Conservation (phyloP, 75 land plant species). For the Cupressus sempervirens region DNA sequence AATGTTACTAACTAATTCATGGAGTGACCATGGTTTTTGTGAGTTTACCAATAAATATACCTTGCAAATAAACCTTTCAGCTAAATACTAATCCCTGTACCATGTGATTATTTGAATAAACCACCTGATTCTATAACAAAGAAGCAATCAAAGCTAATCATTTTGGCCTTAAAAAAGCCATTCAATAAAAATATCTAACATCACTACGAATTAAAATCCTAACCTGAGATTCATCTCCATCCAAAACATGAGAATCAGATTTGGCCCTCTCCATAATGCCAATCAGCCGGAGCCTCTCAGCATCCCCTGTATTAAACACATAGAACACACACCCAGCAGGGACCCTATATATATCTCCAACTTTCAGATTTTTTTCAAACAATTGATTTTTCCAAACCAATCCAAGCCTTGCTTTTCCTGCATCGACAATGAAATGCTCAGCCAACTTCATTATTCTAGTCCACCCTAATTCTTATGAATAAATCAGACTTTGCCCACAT, state of each 20-base stretch:
- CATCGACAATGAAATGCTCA: neutral
- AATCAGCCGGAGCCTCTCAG: constrained; percentile 3
- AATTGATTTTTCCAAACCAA: neutral
- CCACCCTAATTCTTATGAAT: neutral
- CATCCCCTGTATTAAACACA: constrained; percentile 2
- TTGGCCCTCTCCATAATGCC: neutral
- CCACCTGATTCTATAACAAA: neutral
- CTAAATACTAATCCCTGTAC: neutral
- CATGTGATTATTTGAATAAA: neutral
- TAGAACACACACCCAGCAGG: constrained; percentile 5
- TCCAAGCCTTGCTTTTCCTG: constrained; percentile 8
- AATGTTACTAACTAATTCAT: neutral
- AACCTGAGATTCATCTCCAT: constrained; percentile 5
- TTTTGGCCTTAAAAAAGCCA: neutral
- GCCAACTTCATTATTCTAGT: too few relatives aligned
- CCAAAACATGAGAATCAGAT: neutral
- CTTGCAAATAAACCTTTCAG: neutral
- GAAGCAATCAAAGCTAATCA: neutral
- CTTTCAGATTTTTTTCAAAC: neutral
- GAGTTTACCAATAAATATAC: neutral
- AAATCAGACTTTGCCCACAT: neutral
- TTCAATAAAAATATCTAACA: neutral
- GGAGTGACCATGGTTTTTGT: neutral
- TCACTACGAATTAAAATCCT: neutral
- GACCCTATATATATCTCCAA: constrained; percentile 9